phyloP scores from a whole-genome alignment of 208 protist genomes.

The Naegleria fowleri region DNA sequence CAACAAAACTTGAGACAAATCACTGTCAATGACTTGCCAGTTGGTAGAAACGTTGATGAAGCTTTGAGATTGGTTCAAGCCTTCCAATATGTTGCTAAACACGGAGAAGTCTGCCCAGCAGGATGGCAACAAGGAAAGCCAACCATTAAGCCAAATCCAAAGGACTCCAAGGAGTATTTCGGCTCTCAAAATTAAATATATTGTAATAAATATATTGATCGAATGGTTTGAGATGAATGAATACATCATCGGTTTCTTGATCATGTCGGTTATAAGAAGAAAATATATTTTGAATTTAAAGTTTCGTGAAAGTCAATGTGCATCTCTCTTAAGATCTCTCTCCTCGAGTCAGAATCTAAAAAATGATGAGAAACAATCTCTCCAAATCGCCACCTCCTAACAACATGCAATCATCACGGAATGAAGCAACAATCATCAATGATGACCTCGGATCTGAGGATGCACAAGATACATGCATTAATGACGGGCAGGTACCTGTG shows the following conservation, averaged over 20 bases:
- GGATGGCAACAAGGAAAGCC: slow-evolving; percentile 78
- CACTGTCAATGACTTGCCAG: slow-evolving; percentile 87
- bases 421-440: not conserved
- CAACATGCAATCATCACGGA: not conserved
- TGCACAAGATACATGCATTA: not conserved
- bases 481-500: not conserved
- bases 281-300: too few species aligned
- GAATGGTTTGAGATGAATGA: not conserved
- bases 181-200: not conserved
- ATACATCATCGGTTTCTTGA: not conserved
- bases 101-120: slow-evolving; percentile 88
- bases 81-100: slow-evolving; percentile 85
- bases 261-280: too few species aligned
- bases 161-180: slow-evolving; percentile 80
- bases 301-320: too few species aligned
- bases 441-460: not conserved
- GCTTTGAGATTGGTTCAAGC: slow-evolving; percentile 86
- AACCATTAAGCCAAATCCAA: slow-evolving; percentile 85
- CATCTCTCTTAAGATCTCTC: too few species aligned
- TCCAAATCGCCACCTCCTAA: too few species aligned
- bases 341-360: too few species aligned
- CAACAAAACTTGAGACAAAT: slow-evolving; percentile 80
- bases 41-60: slow-evolving; percentile 89
- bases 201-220: not conserved
- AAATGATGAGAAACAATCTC: not conserved